Evolutionary conservation across 1,284 basidiomycete species (phyloP), one percentile per base, ranked within the genome.

Genomic region (Hortiboletus rubellus): DNA sequence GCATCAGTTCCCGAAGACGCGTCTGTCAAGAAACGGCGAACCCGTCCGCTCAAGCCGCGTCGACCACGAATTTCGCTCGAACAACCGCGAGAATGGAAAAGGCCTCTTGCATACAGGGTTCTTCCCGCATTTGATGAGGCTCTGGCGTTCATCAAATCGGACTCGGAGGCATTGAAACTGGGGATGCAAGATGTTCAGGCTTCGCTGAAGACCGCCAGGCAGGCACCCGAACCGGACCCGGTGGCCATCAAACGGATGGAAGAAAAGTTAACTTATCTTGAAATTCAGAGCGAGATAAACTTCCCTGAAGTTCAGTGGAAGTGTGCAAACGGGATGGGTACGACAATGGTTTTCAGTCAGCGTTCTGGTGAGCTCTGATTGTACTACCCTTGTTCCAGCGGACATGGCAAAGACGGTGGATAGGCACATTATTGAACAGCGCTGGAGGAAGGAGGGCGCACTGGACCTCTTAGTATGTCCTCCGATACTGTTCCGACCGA

Each of bases 101-200:
- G 81, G n/a, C 85, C 91, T 0, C 71, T 96, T 10, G 78, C 79
- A 22, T 72, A 75, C 18, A 92, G 92, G 8, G 77, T 84, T 8
- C 74, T 94, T 31, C 89, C 91, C 2, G 92, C 87, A 9, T 96
- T 93, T 64, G 94, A 96, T 74, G 81, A 89, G 60, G 92, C 93
- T 3, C 73, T 96, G 46, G 77, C 82, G 58, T 77, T 86, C 61
- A 82, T 96, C 60, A 75, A 76, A 36, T 64, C 70, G 7, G 84
- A 88, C 66, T 75, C 81, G 14, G 63, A 70, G 15, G 58, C 55
- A 10, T 67, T 84, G 41, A 75, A 78, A 47, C 65, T 68, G 10
- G 84, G 89, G 68, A 77, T 84, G 42, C 63, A 74, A 31, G 60
- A 62, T 17, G 63, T 84, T 41, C 71, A 72, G 55, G 66, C 63